A percentile compares a stretch with the other conserved stretches of the same genome.
These are phyloP conservation scores for Laguncularia racemosa DNA, from an alignment of 345 rosid species.

Conservation along the genomic window DNA sequence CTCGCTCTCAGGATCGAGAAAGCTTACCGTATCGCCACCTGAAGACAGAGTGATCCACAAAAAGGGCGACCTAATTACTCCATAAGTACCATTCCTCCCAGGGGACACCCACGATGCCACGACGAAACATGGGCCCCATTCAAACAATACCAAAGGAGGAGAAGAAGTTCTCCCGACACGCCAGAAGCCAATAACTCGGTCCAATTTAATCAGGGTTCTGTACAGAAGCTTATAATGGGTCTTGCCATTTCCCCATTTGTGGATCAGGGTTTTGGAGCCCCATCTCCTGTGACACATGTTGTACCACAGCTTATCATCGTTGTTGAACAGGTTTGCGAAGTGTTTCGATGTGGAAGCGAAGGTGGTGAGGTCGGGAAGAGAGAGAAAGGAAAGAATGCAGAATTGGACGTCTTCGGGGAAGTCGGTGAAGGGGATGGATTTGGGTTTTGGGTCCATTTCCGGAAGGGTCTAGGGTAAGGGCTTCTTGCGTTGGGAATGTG, in stretches of 20 bases:
- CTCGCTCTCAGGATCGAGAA: conserved; percentile 32
- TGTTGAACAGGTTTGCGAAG: conserved; percentile 36
- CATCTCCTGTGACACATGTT: conserved; percentile 56
- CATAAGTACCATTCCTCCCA: conserved; percentile 24
- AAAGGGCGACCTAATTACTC: conserved; percentile 43
- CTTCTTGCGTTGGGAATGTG: neutral
- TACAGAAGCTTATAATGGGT: conserved; percentile 47
- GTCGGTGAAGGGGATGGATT: conserved; percentile 30
- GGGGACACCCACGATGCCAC: conserved; percentile 47
- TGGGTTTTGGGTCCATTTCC: neutral
- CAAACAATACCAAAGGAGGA: conserved; percentile 39
- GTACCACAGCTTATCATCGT: conserved; percentile 59
- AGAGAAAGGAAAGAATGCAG: conserved; percentile 54
- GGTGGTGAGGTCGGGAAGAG: conserved; percentile 46
- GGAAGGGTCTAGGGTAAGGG: neutral
- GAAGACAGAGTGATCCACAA: conserved; percentile 43
- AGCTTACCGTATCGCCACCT: conserved; percentile 39
- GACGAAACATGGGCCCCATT: conserved; percentile 65
- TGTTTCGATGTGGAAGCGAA: conserved; percentile 69
- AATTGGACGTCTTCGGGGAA: conserved; percentile 71
- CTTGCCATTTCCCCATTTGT: conserved; percentile 57
- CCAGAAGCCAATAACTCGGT: conserved; percentile 74
- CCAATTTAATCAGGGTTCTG: conserved; percentile 42
- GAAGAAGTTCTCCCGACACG: conserved; percentile 38
- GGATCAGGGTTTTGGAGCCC: conserved; percentile 62